phyloP scores from a whole-genome alignment of 352 stramenopile species.

The Pythium pyrilobum region DNA sequence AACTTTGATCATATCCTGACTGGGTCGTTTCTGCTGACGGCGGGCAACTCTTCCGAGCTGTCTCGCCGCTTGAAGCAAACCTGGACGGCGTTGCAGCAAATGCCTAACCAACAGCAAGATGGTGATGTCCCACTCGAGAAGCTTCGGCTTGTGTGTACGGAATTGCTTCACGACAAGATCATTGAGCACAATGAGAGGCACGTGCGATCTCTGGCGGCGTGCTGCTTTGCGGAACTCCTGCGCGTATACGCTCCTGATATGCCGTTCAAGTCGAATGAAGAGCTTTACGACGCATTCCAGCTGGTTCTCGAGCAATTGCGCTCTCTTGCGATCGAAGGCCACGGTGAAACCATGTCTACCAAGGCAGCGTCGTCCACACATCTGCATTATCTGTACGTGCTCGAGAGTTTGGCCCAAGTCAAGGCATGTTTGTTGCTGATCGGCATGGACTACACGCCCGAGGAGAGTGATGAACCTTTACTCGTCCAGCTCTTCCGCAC shows the following conservation, averaged over 20 bases:
- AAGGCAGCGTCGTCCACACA: conserved; percentile 24
- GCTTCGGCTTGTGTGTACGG: conserved; percentile 39
- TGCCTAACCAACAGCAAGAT: conserved; percentile 39
- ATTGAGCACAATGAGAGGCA: conserved; percentile 42
- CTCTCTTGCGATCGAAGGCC: conserved; percentile 25
- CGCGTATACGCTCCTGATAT: conserved; percentile 58
- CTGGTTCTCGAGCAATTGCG: conserved; percentile 60
- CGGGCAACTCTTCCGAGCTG: conserved; percentile 35
- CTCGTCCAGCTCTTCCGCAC: conserved; percentile 67
- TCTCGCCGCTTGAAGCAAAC: conserved; percentile 46
- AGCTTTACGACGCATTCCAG: conserved; percentile 67
- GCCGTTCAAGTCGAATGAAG: conserved; percentile 58
- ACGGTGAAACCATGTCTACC: conserved; percentile 14
- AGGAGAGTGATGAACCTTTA: conserved; percentile 38
- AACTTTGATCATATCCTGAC: conserved; percentile 10
- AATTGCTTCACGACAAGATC: conserved; percentile 51
- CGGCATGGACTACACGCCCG: conserved; percentile 38
- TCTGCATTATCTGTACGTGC: conserved; percentile 42
- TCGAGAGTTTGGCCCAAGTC: conserved; percentile 60
- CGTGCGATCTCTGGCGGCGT: conserved; percentile 56
- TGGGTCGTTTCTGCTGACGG: conserved; percentile 24
- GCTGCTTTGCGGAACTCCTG: conserved; percentile 69
- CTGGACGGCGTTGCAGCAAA: conserved; percentile 39
- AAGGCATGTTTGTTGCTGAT: conserved; percentile 59
- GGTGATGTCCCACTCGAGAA: conserved; percentile 28